phyloP scores from a whole-genome alignment of 2,329 filamentous ascomycete species.

The Graphium sp. region DNA sequence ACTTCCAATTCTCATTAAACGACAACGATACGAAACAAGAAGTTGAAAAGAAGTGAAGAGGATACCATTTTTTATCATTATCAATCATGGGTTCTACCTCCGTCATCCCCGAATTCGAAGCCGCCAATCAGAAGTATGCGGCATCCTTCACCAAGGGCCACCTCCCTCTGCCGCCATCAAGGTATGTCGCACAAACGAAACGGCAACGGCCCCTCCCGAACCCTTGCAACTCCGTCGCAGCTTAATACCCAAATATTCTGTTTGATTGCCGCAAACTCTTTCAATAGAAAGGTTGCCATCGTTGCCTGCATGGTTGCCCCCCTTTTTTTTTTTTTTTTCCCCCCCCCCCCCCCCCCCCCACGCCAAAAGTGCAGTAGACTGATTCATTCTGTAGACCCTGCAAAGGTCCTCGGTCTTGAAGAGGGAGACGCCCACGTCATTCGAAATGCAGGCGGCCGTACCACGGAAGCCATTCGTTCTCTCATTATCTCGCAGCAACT shows the following conservation, averaged over 20 bases:
- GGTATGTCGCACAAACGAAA: conserved; percentile 32
- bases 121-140: conserved; percentile 32
- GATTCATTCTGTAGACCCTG: conserved; percentile 46
- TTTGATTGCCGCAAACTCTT: conserved; percentile 1
- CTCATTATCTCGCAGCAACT: conserved; percentile 52
- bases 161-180: conserved; percentile 51
- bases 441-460: conserved; percentile 43
- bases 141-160: conserved; percentile 51
- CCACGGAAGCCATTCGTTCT: conserved; percentile 41
- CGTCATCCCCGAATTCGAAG: conserved; percentile 11
- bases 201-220: conserved; percentile 4
- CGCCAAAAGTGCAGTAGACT: no score
- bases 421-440: conserved; percentile 68
- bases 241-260: not conserved
- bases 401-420: conserved; percentile 49
- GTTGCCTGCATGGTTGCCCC: conserved; percentile 77
- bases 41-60: no score
- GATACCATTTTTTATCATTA: not conserved
- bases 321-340: no score
- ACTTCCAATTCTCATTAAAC: no score
- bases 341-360: no score
- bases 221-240: no score
- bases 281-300: conserved; percentile 14
- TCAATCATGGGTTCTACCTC: conserved; percentile 4
- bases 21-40: no score